Evolutionary conservation across 2,329 filamentous ascomycete species (phyloP), one percentile per base, ranked within the genome.

Genomic region (Apiospora sp.): DNA sequence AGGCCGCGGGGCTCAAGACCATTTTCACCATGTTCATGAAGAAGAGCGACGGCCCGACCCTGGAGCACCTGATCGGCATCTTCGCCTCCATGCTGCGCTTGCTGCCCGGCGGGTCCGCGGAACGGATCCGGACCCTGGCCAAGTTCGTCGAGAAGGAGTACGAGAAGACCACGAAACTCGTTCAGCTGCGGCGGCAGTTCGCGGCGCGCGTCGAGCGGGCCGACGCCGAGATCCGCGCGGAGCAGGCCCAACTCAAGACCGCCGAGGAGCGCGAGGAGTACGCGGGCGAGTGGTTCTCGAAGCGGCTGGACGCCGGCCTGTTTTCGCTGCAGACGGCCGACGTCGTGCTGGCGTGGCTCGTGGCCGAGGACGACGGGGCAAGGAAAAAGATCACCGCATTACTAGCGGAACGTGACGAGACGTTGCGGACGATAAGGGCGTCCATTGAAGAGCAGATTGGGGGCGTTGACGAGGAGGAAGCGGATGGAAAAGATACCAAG

Each of bases 131-230:
- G 4, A 89, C 92, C 0, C 87, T 98, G 4, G 96, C 95, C 68
- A 99, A 99, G 80, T 98, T 98, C 78, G 93, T 98, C 24, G 96
- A 99, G 82, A 97, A 94, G 80, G 92, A 98, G 75, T 98, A 97
- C 80, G 94, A 92, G 76, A 98, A 98, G 86, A 90, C 94, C 49
- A 84, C 80, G 7, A 94, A 92, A 79, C 86, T 98, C 5, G 81
- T 97, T 48, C 86, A 88, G 73, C 82, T 98, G 68, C 89, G 95
- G 54, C 85, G 90, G 68, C 92, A 93, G 16, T 97, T 95, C 80
- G 88, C 89, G 0, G 84, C 87, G 0, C 87, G 89, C 22, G 83
- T 97, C 1, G 84, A 83, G 0, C 84, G 87, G 0, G 91, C 94
- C 0, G 92, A 95, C 70, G 83, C 87, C 70, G 84, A 87, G 69